Base-by-base conservation (phyloP, 495 filamentous ascomycete genomes). In the Penicillium manginii region DNA sequence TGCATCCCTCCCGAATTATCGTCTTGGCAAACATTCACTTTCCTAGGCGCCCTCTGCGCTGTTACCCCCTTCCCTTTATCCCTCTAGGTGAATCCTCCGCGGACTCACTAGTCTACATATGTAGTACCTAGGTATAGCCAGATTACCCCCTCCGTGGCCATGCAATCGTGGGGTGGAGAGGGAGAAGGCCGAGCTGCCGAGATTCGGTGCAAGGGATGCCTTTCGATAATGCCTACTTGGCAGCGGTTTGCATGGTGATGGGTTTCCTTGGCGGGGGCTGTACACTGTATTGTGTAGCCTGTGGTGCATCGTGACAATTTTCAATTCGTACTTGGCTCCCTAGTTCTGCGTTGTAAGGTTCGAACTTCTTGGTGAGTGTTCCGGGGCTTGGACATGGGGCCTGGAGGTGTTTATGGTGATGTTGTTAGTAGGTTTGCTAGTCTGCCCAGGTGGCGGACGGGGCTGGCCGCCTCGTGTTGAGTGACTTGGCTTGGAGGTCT, bases 1-100 rank as follows among this genome's bases (percentile, higher is more conserved):
- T 73, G 70, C 72, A 73, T 75, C 63, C 66, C 63, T 60, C 58
- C 55, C 58, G 50, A 47, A 67, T 70, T 67, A 73, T 71, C 52
- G 61, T 65, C 68, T 73, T 70, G 67, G 67, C 67, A 31, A 37
- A 17, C 52, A 62, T 59, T 47, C 22, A 15, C 9, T 56, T 49
- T 45, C 56, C 62, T 58, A n/a, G 40, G 17, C 18, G 40, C 40
- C 40, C 40, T 43, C 17, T 43, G 40, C 40, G 40, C 40, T 12
- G 35, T 39, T 5, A 43, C 22, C 50, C 43, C 58, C 46, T 50
- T 60, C 52, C 45, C 6, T 29, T 29, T 29, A 5, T 7, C 2
- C 9, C 26, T 29, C 26, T 8, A 29, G 6, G 26, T 29, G 6
- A 29, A 29, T 29, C 26, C 26, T 29, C 6, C 26, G 26, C 26